Evolutionary conservation across 345 rosid species (phyloP), one percentile per base, ranked within the genome.

Genomic region (Limnanthes douglasii): DNA sequence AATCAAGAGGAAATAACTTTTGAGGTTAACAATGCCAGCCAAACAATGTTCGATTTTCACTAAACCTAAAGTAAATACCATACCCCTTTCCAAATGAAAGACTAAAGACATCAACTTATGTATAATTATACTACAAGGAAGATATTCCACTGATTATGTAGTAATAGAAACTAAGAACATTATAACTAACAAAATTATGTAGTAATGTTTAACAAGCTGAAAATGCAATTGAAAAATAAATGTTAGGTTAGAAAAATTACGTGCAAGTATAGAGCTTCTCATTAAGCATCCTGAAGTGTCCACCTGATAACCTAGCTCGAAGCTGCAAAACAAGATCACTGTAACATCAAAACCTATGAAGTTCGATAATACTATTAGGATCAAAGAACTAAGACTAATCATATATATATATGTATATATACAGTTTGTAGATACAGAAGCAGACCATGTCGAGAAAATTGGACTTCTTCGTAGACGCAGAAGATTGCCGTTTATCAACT

Each of bases 211-310:
- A n/a, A n/a, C n/a, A n/a, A n/a, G n/a, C n/a, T n/a, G n/a, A n/a
- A n/a, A n/a, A n/a, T n/a, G n/a, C n/a, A n/a, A n/a, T n/a, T n/a
- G n/a, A n/a, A n/a, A n/a, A n/a, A n/a, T n/a, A n/a, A n/a, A n/a
- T n/a, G n/a, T n/a, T n/a, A n/a, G n/a, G n/a, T n/a, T n/a, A 22
- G 37, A 39, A 21, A 15, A 28, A 48, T 23, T 36, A 86, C 95
- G 92, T 72, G 94, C 94, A 77, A 60, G 90, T 77, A 59, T 82
- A 88, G 20, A 88, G 80, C 60, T 78, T 88, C 60, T 83, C 97
- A 43, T 83, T 88, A 30, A 88, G 58, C 95, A 79, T 78, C 63
- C 97, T 66, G 43, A 88, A 88, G 53, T 88, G 88, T 0, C 95
- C 97, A 8, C 93, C 97, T 0, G 53, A 53, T 23, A 79, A 53